Evolutionary conservation across 2,329 filamentous ascomycete genomes (phyloP).

Genomic region (Exophiala sideris): DNA sequence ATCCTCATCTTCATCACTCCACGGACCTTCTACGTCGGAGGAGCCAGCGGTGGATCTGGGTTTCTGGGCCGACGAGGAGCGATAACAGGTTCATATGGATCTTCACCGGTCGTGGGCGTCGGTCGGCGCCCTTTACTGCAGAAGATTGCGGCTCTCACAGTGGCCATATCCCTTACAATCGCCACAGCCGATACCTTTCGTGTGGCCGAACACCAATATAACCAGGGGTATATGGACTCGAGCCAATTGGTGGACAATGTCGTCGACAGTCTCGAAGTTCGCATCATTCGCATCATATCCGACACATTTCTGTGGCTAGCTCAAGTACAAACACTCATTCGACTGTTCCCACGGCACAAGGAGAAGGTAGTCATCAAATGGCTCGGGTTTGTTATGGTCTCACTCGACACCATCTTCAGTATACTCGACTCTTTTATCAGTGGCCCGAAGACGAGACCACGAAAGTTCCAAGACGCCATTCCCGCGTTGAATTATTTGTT

Average conservation of each 20-base stretch:
- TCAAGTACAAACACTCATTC: slow-evolving; percentile 93
- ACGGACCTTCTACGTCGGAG: slow-evolving; percentile 86
- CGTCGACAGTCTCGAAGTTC: slow-evolving; percentile 78
- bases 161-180: slow-evolving; percentile 82
- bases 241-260: slow-evolving; percentile 71
- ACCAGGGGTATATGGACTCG: slow-evolving; percentile 75
- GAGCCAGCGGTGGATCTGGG: slow-evolving; percentile 62
- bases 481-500: slow-evolving; percentile 90
- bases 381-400: slow-evolving; percentile 91
- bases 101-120: slow-evolving; percentile 70
- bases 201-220: slow-evolving; percentile 79
- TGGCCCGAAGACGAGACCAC: slow-evolving; percentile 59
- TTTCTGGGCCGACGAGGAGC: slow-evolving; percentile 76
- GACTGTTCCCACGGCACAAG: slow-evolving; percentile 90
- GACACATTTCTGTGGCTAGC: slow-evolving; percentile 97
- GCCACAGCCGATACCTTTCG: slow-evolving; percentile 88
- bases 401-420: slow-evolving; percentile 85
- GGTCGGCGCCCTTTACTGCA: slow-evolving; percentile 93
- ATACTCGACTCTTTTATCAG: slow-evolving; percentile 82
- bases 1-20: slow-evolving; percentile 93
- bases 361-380: slow-evolving; percentile 99
- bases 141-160: slow-evolving; percentile 63
- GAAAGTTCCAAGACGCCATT: slow-evolving; percentile 81
- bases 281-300: slow-evolving; percentile 86
- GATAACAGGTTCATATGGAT: slow-evolving; percentile 56